These are phyloP conservation scores for Coleophoma eucalyptorum DNA, from an alignment of 2,329 filamentous ascomycete species.

Conservation along the genomic window DNA sequence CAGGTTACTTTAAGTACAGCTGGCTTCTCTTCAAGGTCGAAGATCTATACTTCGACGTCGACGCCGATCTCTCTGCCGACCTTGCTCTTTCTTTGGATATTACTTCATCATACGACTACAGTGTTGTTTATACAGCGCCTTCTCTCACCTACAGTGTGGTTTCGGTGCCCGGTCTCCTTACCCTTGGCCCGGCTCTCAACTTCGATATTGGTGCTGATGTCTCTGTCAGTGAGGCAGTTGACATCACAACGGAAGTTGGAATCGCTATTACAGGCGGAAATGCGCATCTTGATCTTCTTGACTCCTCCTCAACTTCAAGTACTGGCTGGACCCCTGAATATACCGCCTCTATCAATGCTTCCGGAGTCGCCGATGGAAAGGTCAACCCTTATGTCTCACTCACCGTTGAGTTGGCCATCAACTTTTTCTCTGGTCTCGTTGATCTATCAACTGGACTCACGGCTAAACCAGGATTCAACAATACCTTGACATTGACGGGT, in stretches of 20 bases:
- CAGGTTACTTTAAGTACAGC: conserved; percentile 37
- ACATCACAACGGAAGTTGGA: conserved; percentile 27
- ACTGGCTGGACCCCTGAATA: conserved; percentile 34
- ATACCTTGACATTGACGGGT: conserved; percentile 28
- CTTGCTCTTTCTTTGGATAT: conserved; percentile 32
- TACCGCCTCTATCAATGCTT: conserved; percentile 28
- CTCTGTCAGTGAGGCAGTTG: conserved; percentile 28
- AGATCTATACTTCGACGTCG: conserved; percentile 38
- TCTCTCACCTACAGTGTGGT: conserved; percentile 31
- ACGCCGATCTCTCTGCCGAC: conserved; percentile 32
- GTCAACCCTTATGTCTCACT: conserved; percentile 30
- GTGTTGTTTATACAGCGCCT: conserved; percentile 31
- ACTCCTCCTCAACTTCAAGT: conserved; percentile 22
- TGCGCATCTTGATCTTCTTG: conserved; percentile 34
- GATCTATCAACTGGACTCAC: conserved; percentile 35
- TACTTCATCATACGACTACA: conserved; percentile 27
- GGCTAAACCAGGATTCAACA: conserved; percentile 31
- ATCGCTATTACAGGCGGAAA: conserved; percentile 30
- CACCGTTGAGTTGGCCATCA: conserved; percentile 34
- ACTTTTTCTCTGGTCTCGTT: conserved; percentile 30
- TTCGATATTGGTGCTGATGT: conserved; percentile 35
- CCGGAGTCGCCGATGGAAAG: conserved; percentile 26
- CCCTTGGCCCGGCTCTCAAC: conserved; percentile 31
- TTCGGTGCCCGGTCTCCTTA: conserved; percentile 35
- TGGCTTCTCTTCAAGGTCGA: conserved; percentile 30